Evolutionary conservation across 768 basidiomycete genomes (phyloP).

Genomic region (Boletus patriciae): DNA sequence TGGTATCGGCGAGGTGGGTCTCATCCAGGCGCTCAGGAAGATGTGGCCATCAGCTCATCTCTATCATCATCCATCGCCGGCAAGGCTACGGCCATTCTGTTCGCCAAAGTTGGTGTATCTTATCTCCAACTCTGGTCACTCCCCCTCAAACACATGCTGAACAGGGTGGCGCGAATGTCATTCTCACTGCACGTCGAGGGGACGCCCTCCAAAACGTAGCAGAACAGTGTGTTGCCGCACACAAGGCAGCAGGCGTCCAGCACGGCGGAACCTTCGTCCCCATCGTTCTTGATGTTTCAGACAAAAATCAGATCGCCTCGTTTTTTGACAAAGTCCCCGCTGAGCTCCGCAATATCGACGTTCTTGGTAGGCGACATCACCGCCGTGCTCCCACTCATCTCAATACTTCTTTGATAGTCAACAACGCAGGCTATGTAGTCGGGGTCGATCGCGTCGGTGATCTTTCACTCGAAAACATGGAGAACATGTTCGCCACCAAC

Average conservation of each 20-base stretch:
- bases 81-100: slow-evolving; percentile 85
- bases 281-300: slow-evolving; percentile 77
- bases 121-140: background rate
- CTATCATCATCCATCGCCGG: background rate
- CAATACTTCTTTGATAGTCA: slow-evolving; percentile 39
- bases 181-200: slow-evolving; percentile 75
- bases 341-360: slow-evolving; percentile 72
- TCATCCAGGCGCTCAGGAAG: background rate
- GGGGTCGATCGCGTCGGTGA: slow-evolving; percentile 87
- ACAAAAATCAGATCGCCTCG: slow-evolving; percentile 66
- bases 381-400: background rate
- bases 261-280: slow-evolving; percentile 77
- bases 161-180: slow-evolving; percentile 84
- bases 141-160: background rate
- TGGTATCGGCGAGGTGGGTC: slow-evolving; percentile 85
- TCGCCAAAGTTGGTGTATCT: slow-evolving; percentile 64
- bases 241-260: slow-evolving; percentile 67
- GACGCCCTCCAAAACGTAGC: slow-evolving; percentile 73
- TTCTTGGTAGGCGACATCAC: slow-evolving; percentile 60
- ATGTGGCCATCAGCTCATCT: background rate
- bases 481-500: slow-evolving; percentile 78
- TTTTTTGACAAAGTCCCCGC: slow-evolving; percentile 72
- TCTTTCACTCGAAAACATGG: slow-evolving; percentile 73
- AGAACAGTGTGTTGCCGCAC: slow-evolving; percentile 64
- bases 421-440: slow-evolving; percentile 87